These are phyloP conservation scores for Backusella mclennaniae DNA, from an alignment of 192 early-diverging fungal species.

Conservation along the genomic window DNA sequence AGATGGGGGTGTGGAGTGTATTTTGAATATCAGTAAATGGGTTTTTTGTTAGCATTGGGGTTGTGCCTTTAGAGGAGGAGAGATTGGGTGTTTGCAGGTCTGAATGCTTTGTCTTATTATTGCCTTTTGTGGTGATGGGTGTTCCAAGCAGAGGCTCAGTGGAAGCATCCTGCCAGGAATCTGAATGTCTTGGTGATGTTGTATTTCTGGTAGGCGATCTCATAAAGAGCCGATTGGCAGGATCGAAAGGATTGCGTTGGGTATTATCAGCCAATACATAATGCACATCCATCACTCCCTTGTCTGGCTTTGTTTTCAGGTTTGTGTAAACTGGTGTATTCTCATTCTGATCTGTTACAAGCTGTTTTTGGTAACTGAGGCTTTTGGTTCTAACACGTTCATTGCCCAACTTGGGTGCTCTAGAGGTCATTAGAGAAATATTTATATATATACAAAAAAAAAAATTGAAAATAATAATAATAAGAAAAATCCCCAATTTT, in stretches of 20 bases:
- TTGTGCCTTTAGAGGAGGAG: not conserved
- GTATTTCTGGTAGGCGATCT: not conserved
- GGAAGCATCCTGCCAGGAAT: constrained; percentile 8
- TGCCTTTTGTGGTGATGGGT: not conserved
- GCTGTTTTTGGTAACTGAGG: not conserved
- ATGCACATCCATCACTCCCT: not conserved
- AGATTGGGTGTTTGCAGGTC: not conserved
- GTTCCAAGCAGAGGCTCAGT: not conserved
- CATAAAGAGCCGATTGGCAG: not conserved
- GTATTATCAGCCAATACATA: not conserved
- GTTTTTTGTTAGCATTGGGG: not conserved
- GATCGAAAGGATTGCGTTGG: constrained; percentile 4
- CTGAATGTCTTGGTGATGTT: not conserved
- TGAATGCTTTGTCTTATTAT: not conserved
- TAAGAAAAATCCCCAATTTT: not conserved
- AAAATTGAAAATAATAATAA: not conserved
- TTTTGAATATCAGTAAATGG: not conserved
- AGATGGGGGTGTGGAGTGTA: not conserved
- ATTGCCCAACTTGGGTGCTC: not conserved
- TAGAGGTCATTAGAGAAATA: not conserved
- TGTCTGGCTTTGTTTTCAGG: not conserved
- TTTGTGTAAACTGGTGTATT: not conserved
- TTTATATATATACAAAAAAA: not conserved
- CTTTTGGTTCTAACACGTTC: not conserved
- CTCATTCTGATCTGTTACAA: not conserved